Base-by-base conservation (phyloP, 176 grass and related monocot species). In the Luzula sylvatica region DNA sequence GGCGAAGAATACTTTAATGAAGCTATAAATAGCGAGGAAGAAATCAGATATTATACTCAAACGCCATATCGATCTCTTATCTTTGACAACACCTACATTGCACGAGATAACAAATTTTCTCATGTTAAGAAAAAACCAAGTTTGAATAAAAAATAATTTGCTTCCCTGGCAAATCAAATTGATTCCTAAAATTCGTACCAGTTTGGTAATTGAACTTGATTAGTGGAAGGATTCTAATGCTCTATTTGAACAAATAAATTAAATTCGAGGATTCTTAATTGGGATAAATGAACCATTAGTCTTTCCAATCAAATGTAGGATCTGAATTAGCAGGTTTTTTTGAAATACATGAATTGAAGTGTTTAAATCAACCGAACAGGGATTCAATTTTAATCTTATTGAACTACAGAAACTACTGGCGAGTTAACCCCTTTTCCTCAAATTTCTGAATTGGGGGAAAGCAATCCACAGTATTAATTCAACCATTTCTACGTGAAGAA, bases 11-110 rank as follows among this genome's bases (percentile, higher is more conserved):
- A 86, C 1, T 63, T 58, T 60, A 16, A 98, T 66, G 35, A 77
- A 90, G 69, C 79, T 86, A 56, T 79, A 57, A 61, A 90, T 16
- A 67, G 71, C 68, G 55, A 50, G 50, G 70, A 90, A 98, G 71
- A 98, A 86, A 68, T 98, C 92, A 9, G 81, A 79, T 75, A 98
- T 79, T 74, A 90, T 90, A 65, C 92, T 90, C 45, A 90, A 56
- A 3, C 78, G 81, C 92, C 92, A 90, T 39, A 86, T 70, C 68
- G 92, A 76, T 53, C 78, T 65, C 47, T 98, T 98, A 28, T 69
- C 56, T 82, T 83, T 90, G 71, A 98, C 55, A 83, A 98, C 81
- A 80, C 92, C 92, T 98, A 47, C 19, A 41, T 19, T 16, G 27
- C 18, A 20, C 30, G 21, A 38, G 7, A 23, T 8, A 5, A 23